Evolutionary conservation across 768 basidiomycete genomes (phyloP), one percentile per base, ranked within the genome.

Genomic region (Russula lepida): DNA sequence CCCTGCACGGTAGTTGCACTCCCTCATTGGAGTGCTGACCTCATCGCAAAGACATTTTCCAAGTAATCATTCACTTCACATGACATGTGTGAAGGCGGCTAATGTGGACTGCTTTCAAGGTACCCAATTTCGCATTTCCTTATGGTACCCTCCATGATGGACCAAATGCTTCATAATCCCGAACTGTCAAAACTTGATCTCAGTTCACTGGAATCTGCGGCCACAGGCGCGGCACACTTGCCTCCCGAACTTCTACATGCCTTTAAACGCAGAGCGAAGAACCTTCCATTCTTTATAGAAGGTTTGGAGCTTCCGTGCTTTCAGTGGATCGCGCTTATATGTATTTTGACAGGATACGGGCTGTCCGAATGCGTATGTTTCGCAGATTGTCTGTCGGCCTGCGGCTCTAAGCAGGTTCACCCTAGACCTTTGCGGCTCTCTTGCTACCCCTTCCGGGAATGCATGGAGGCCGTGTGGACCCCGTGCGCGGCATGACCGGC

Each of bases 11-110:
- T 77, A 2, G 71, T 88, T 12, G 69, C 89, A 46, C 68, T 89
- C n/a, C 76, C 81, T 0, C 77, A 75, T 57, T 91, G 88, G 87
- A 77, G 83, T 60, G 70, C 78, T 33, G 74, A 84, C 7, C 60
- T 73, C 0, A 81, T 77, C 13, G 69, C 88, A 0, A 73, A 79
- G 33, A 68, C 74, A 17, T 83, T 91, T 30, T 75, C 83, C 1
- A 85, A 80, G 89, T 87, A 70, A 19, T n/a, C 2, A 30, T 32
- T 28, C 39, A 2, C 6, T 54, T 21, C 23, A 23, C 35, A 13
- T 44, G n/a, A 44, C 4, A 44, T 33, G 11, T 11, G 11, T 11
- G 15, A 41, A 43, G 32, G n/a, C 28, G 7, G 46, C 52, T 49
- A 41, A 58, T 15, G 1, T 33, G 15, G 4, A 25, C 19, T 28